Conservation (phyloP, 768 basidiomycete genomes). For the Dictyophora rubrovolvata region DNA sequence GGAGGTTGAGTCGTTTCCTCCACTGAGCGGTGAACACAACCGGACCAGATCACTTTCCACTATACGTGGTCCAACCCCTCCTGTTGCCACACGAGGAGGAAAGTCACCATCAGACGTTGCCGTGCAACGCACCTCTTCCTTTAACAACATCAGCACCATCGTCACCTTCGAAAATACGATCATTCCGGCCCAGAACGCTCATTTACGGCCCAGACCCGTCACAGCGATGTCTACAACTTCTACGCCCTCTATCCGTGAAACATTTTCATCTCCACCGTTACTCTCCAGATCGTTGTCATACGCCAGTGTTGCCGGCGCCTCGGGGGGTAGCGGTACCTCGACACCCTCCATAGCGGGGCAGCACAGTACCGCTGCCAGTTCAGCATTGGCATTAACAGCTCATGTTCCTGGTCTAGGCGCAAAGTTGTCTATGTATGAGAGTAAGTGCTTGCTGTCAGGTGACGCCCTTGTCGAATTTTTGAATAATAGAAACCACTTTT, state of each 20-base stretch:
- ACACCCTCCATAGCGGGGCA: background rate
- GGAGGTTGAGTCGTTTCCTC: background rate
- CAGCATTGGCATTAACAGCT: background rate
- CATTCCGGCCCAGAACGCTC: background rate
- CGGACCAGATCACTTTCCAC: background rate
- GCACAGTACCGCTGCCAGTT: background rate
- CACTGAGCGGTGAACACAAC: background rate
- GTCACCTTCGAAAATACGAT: background rate
- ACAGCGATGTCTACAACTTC: background rate
- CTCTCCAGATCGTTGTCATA: background rate
- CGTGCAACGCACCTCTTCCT: background rate
- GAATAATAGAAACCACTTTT: no score
- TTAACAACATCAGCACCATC: background rate
- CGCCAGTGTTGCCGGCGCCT: background rate
- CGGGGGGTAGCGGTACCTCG: background rate
- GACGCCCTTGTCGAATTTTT: background rate
- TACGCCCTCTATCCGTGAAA: background rate
- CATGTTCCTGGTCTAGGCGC: background rate
- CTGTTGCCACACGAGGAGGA: background rate
- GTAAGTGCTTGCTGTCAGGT: background rate
- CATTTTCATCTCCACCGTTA: slow-evolving; percentile 4
- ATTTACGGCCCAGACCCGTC: background rate
- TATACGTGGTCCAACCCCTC: background rate
- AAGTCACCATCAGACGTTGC: background rate
- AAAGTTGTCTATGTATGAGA: background rate